Evolutionary conservation across 148 eudicot genomes (phyloP).

Genomic region (Vaccinium myrtillus): DNA sequence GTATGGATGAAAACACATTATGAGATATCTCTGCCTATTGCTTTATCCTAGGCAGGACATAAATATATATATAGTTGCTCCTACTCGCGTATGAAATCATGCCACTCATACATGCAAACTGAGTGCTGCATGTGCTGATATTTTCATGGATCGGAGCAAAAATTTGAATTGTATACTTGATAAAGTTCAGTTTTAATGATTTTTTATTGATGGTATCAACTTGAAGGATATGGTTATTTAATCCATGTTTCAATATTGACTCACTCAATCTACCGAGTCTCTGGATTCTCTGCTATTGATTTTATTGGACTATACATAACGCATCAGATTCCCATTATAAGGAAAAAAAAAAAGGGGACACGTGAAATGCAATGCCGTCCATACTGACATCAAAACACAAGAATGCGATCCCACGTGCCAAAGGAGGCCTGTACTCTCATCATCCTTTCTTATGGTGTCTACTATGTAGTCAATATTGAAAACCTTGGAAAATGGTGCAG

Average conservation of each 20-base stretch:
- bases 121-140: neutral
- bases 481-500: neutral
- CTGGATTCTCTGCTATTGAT: neutral
- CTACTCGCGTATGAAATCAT: neutral
- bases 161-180: neutral
- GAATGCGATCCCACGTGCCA: neutral
- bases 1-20: neutral
- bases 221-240: neutral
- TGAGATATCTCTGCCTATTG: neutral
- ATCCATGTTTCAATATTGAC: neutral
- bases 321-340: neutral
- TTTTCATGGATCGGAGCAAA: neutral
- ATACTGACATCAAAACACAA: neutral
- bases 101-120: neutral
- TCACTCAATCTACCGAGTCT: neutral
- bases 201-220: neutral
- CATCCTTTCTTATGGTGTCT: neutral
- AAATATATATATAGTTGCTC: neutral
- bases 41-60: neutral
- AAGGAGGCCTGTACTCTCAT: neutral
- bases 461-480: neutral
- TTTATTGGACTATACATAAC: neutral
- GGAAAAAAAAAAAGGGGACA: neutral
- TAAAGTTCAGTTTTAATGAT: neutral
- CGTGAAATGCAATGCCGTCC: neutral